Conservation (phyloP, 441 rosid species). For the Lepidium campestre region DNA sequence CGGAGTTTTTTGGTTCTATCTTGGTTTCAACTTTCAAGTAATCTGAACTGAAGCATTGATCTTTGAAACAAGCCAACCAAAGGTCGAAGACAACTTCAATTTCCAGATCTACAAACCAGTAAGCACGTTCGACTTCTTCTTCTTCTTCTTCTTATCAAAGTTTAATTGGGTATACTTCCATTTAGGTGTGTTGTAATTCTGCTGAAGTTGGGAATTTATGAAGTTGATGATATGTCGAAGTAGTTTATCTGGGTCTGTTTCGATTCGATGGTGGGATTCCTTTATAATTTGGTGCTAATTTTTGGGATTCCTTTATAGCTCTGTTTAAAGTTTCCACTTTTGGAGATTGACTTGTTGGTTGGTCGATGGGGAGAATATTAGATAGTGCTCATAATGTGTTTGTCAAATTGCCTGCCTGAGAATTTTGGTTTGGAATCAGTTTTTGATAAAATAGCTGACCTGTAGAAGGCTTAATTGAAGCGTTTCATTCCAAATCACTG, state of each 20-base stretch:
- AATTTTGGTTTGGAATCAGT: neutral
- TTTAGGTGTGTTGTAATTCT: neutral
- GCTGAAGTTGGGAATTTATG: neutral
- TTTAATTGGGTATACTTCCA: neutral
- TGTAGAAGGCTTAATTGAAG: neutral
- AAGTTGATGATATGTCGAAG: neutral
- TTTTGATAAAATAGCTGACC: neutral
- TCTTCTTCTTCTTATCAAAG: slow-evolving; percentile 2
- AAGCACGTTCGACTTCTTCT: slow-evolving; percentile 14
- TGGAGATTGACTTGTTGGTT: neutral
- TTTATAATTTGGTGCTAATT: neutral
- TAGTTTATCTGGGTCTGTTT: neutral
- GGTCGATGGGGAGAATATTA: neutral
- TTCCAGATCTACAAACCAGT: slow-evolving; percentile 9
- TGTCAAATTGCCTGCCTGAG: slow-evolving; percentile 5
- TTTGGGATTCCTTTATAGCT: neutral
- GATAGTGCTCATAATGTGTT: slow-evolving; percentile 12
- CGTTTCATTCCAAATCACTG: neutral
- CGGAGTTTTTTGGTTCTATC: neutral
- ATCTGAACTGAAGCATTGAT: slow-evolving; percentile 11
- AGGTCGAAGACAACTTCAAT: slow-evolving; percentile 14
- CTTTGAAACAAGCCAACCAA: slow-evolving; percentile 6
- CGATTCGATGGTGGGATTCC: neutral
- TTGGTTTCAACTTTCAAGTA: neutral
- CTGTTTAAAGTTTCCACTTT: neutral